phyloP scores from a whole-genome alignment of 805 yeast species.

The Lipomyces lipofer region DNA sequence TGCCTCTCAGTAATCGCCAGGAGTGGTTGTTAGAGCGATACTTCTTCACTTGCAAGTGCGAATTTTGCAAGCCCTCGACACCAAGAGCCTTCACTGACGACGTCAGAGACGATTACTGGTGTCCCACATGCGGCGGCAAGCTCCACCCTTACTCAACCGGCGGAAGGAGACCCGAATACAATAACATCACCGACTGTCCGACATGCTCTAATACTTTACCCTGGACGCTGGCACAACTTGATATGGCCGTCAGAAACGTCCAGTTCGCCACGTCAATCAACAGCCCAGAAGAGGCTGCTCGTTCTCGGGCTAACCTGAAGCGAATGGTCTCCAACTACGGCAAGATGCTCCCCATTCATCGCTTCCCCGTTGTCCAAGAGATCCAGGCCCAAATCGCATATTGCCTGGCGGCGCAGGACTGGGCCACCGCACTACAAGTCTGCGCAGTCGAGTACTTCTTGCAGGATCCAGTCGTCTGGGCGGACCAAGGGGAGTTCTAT shows the following conservation, averaged over 20 bases:
- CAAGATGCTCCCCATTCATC: conserved; percentile 7
- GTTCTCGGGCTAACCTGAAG: neutral
- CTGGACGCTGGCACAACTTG: conserved; percentile 5
- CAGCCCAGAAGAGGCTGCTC: neutral
- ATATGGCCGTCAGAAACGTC: neutral
- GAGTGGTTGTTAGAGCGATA: conserved; percentile 9
- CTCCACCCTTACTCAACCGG: conserved; percentile 7
- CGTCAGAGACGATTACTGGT: conserved; percentile 10
- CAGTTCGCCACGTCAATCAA: neutral
- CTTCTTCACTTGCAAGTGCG: conserved; percentile 20
- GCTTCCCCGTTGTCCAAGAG: conserved; percentile 5
- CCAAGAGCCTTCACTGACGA: neutral
- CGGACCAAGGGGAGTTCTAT: neutral
- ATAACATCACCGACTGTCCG: conserved; percentile 7
- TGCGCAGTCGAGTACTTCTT: conserved; percentile 9
- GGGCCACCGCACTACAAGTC: conserved; percentile 3
- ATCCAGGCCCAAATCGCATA: neutral
- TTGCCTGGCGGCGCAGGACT: neutral
- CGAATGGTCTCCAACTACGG: neutral
- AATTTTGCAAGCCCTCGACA: conserved; percentile 1
- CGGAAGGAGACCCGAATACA: neutral
- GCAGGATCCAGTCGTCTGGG: conserved; percentile 9
- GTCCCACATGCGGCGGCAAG: conserved; percentile 8
- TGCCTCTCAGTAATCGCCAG: conserved; percentile 7
- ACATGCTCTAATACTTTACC: conserved; percentile 4